Evolutionary conservation across 805 yeast species (phyloP).

Genomic region (Soucietia sequanensis): DNA sequence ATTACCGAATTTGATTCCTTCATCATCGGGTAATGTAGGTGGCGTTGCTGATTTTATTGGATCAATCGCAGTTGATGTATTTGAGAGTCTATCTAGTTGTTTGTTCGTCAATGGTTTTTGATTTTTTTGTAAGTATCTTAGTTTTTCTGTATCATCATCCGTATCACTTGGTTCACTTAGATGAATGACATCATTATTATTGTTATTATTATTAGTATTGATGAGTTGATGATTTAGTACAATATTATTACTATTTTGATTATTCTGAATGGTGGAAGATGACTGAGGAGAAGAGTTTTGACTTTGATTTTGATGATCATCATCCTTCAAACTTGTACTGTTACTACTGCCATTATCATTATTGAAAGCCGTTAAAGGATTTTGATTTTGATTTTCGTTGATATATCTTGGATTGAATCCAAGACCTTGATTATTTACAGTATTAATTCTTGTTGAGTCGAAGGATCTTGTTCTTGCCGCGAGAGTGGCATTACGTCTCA

Average conservation of each 20-base stretch:
- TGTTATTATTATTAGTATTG: background rate
- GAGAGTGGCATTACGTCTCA: conserved; percentile 78
- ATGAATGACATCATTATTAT: conserved; percentile 21
- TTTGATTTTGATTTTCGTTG: background rate
- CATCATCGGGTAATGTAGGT: conserved; percentile 5
- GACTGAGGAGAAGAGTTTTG: conserved; percentile 12
- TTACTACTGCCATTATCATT: too few species aligned
- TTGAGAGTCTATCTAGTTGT: too few species aligned
- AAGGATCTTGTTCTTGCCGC: conserved; percentile 48
- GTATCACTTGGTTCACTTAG: conserved; percentile 46
- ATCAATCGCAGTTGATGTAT: too few species aligned
- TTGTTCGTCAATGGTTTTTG: too few species aligned
- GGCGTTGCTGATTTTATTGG: background rate
- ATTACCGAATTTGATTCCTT: conserved; percentile 56
- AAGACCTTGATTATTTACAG: conserved; percentile 27
- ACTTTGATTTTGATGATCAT: conserved; percentile 4
- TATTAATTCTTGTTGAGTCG: conserved; percentile 22
- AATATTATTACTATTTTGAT: too few species aligned
- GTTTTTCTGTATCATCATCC: conserved; percentile 13
- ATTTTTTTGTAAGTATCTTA: too few species aligned
- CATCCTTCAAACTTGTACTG: conserved; percentile 7
- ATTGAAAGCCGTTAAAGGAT: conserved; percentile 2
- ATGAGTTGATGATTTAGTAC: background rate
- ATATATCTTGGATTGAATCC: conserved; percentile 14
- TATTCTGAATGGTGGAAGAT: conserved; percentile 7